Conservation (phyloP, 2,329 filamentous ascomycete species). For the Chrysoporthe cubensis region DNA sequence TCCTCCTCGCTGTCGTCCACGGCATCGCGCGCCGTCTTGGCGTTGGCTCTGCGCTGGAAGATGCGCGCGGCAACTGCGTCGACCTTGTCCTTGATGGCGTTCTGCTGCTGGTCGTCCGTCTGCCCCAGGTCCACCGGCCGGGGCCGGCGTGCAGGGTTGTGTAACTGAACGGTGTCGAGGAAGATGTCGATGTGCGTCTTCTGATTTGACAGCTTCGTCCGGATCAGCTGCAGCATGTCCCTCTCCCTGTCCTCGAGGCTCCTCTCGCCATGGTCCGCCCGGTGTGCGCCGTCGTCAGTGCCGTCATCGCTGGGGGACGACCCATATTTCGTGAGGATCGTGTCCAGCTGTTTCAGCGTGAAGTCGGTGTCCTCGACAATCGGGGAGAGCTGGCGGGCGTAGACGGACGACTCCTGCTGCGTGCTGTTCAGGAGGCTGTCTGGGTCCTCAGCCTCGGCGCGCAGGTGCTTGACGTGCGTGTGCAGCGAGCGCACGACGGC, state of each 20-base stretch:
- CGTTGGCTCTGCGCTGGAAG: conserved; percentile 46
- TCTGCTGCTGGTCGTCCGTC: conserved; percentile 48
- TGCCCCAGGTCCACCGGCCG: conserved; percentile 38
- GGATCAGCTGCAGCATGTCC: conserved; percentile 47
- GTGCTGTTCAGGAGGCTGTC: conserved; percentile 57
- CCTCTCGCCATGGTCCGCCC: conserved; percentile 6
- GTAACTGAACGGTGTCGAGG: conserved; percentile 60
- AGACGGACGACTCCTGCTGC: conserved; percentile 43
- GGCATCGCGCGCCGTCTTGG: conserved; percentile 31
- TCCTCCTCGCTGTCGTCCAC: conserved; percentile 52
- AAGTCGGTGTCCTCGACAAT: conserved; percentile 61
- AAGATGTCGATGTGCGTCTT: conserved; percentile 59
- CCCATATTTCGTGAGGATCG: conserved; percentile 52
- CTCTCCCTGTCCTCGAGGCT: conserved; percentile 41
- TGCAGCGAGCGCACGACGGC: conserved; percentile 57
- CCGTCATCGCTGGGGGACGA: conserved; percentile 31
- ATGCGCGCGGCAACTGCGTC: conserved; percentile 59
- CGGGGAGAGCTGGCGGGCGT: conserved; percentile 53
- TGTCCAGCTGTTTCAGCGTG: conserved; percentile 58
- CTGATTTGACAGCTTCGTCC: conserved; percentile 53
- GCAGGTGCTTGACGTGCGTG: conserved; percentile 60
- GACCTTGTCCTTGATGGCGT: conserved; percentile 63
- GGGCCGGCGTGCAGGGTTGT: conserved; percentile 48
- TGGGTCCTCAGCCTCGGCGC: conserved; percentile 59
- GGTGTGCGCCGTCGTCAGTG: conserved; percentile 33